These are phyloP conservation scores for Spathaspora gorwiae DNA, from an alignment of 805 yeast species.

Conservation along the genomic window DNA sequence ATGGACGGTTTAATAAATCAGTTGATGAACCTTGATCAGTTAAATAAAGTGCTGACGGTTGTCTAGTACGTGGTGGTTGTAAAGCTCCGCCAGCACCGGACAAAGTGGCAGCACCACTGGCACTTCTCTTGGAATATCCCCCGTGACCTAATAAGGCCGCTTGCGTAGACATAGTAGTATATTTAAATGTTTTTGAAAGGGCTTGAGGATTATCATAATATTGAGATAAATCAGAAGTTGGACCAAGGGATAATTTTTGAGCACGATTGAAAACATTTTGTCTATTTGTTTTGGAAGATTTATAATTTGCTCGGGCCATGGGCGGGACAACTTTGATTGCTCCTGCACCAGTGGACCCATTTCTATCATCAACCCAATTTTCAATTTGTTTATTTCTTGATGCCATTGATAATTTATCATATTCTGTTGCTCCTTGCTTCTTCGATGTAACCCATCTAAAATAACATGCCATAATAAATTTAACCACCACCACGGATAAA, in stretches of 20 bases:
- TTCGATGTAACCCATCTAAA: conserved; percentile 76
- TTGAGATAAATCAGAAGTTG: conserved; percentile 32
- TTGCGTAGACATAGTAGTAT: conserved; percentile 66
- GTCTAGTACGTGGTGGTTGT: conserved; percentile 17
- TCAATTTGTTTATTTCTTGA: conserved; percentile 68
- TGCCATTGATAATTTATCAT: conserved; percentile 56
- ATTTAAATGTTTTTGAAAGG: conserved; percentile 37
- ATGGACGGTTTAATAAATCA: conserved; percentile 30
- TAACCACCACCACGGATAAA: conserved; percentile 68
- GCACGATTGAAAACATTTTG: conserved; percentile 36
- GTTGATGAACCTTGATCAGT: conserved; percentile 29
- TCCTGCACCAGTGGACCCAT: conserved; percentile 38
- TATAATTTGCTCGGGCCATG: conserved; percentile 48
- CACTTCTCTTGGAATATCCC: conserved; percentile 11
- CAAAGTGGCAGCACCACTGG: conserved; percentile 10
- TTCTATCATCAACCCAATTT: conserved; percentile 71
- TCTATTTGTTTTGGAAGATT: conserved; percentile 30
- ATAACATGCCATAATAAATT: conserved; percentile 83
- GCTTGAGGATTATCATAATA: conserved; percentile 29
- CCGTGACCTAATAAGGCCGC: conserved; percentile 33
- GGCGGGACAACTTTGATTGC: conserved; percentile 50
- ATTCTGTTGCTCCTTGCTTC: conserved; percentile 71
- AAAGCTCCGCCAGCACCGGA: conserved; percentile 6
- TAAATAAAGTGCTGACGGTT: conserved; percentile 22
- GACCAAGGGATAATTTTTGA: conserved; percentile 30